Evolutionary conservation across 192 early-diverging fungal species (phyloP), one percentile per base, ranked within the genome.

Genomic region (Phlyctochytrium arcticum): DNA sequence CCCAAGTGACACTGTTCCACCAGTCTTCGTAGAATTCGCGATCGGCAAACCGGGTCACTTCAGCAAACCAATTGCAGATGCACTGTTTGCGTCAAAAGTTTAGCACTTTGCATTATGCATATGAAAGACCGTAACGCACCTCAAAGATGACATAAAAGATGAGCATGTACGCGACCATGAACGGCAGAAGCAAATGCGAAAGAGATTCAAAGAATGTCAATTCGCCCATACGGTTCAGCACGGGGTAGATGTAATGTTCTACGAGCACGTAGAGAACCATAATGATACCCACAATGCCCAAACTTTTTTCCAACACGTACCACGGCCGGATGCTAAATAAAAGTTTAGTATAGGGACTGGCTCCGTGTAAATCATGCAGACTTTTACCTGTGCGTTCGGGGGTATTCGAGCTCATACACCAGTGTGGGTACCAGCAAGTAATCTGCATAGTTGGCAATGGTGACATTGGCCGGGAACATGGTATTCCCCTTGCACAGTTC

Each of bases 11-110:
- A 55, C 86, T 80, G 65, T 98, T 98, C 94, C 94, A 98, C 94
- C 94, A 98, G 73, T 98, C 96, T 62, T 96, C 92, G 77, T 96
- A 98, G 79, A 98, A 98, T 71, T 90, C 87, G 55, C 93, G 88
- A 74, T 98, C 96, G 15, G 96, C 93, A 73, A 98, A 98, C 26
- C 83, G 82, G 32, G 90, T 96, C 15, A 98, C 73, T 65, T 98
- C 94, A 33, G 94, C 96, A 79, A 98, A 98, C 29, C 86, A 90
- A 70, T 96, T 95, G 75, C 91, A 89, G 58, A 98, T 93, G 66
- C 89, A 95, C 73, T 70, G 2, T 17, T 54, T 51, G 1, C 6
- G 17, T 10, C 17, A 19, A 57, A 15, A 37, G 27, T 3, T 27
- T 19, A 57, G 15, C 10, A 65, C 8, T 17, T 19, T 51, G 10